Conservation (phyloP, 2,329 filamentous ascomycete genomes). For the Neofusicoccum parvum region DNA sequence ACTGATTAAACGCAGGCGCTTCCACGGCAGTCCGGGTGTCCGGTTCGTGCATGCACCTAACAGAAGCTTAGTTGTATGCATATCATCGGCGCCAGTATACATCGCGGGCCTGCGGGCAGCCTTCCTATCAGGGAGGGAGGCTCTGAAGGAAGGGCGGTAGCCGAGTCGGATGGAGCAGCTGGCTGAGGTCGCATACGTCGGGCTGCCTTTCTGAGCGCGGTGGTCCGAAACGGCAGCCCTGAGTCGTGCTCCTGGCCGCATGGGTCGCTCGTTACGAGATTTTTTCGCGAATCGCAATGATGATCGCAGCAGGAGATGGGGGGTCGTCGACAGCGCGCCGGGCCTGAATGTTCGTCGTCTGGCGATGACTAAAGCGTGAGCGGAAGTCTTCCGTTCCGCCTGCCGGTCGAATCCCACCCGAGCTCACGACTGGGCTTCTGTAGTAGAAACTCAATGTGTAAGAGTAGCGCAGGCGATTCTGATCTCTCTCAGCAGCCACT, state of each 20-base stretch:
- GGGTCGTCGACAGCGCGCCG: neutral
- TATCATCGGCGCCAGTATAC: neutral
- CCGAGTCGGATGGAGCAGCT: constrained; percentile 2
- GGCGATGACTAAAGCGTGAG: neutral
- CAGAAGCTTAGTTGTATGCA: neutral
- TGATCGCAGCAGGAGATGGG: neutral
- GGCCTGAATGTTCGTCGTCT: neutral
- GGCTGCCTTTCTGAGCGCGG: neutral
- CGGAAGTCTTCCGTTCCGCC: constrained; percentile 10
- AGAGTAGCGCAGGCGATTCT: too few species aligned
- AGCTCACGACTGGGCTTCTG: too few species aligned
- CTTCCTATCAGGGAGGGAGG: neutral
- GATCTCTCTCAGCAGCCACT: too few species aligned
- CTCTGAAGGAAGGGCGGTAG: neutral
- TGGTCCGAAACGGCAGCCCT: neutral
- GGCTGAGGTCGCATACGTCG: neutral
- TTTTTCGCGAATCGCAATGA: constrained; percentile 5
- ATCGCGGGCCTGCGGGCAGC: neutral
- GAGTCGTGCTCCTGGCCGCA: constrained; percentile 11
- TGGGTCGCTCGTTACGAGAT: neutral
- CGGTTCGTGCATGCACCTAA: neutral
- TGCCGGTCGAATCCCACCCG: too few species aligned
- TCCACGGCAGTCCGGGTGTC: neutral
- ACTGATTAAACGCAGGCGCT: neutral
- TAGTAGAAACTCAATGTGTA: too few species aligned